Base-by-base conservation (phyloP, 2,329 filamentous ascomycete genomes). In the Colletotrichum sp. region DNA sequence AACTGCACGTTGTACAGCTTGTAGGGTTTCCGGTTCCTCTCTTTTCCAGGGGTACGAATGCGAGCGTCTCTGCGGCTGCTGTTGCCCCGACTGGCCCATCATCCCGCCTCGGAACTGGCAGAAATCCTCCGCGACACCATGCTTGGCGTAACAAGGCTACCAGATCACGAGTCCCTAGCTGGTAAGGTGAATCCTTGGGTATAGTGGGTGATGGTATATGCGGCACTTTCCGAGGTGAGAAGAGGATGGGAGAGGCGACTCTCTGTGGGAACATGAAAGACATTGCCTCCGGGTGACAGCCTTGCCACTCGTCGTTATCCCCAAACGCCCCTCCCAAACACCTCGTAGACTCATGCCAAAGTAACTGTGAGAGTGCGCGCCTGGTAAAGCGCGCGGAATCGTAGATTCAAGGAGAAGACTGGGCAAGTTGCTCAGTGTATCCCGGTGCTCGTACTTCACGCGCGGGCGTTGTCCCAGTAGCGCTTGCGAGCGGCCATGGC, bases 391-490 rank as follows among this genome's bases (percentile, higher is more conserved):
- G 68, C 68, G 28, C 72, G 36, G 8, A 25, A 15, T 8, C 32
- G 22, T 6, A 16, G 18, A 48, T 71, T 60, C 58, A 18, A n/a
- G 18, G 18, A 27, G 55, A 58, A 48, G 27, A 22, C 32, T 16
- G 70, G 28, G 39, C 18, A 16, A 15, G 25, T 30, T 32, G 25
- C 13, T 72, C n/a, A 55, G 36, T 48, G 43, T 30, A 66, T 30
- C 30, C 60, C 9, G n/a, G 15, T 48, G 8, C n/a, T n/a, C 30
- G 15, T 6, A 43, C n/a, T 36, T 82, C 80, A 87, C 64, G 83
- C 86, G 66, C 81, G 80, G 22, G 81, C 79, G 77, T 87, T 85
- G 79, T 90, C 86, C 90, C 90, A 92, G 81, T 88, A 92, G 74
- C 89, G 84, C 78, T 82, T 87, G 76, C 86, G 85, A 22, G 90